Base-by-base conservation (phyloP, 495 filamentous ascomycete species). In the Parathielavia appendiculata region DNA sequence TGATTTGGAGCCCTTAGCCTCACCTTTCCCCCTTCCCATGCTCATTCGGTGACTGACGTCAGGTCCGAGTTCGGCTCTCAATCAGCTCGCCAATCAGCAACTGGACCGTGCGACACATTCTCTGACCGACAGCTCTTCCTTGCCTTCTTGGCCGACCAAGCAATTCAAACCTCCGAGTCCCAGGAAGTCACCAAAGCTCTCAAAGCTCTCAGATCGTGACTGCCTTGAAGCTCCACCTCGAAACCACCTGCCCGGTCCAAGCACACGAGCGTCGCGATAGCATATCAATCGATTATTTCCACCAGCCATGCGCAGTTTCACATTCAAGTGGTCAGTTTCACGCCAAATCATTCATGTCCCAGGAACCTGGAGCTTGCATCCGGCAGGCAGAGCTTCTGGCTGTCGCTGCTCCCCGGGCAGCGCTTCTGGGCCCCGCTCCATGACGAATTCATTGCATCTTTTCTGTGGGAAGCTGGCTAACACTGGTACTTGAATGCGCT, bases 291-390 rank as follows among this genome's bases (percentile, higher is more conserved):
- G 3, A 23, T 2, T 39, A 39, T 34, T 19, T 5, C 43, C 12
- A 32, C 40, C 56, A 57, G 51, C 51, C 38, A 81, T 81, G 79
- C 77, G 76, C 56, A 79, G 66, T 62, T 82, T 75, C 59, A 69
- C 72, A 10, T 82, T 82, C 69, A 79, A 74, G 63, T 82, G 79
- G 79, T 82, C 64, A 63, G 79, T 77, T 20, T 10, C 46, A 49
- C 13, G 9, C 26, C 9, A 30, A 30, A 3, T 30, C 26, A 30
- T 30, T 30, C 26, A 6, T 30, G 26, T 30, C 26, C 6, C 26
- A 30, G 6, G 6, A 30, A 6, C 26, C 6, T 6, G 2, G 26
- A 30, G 26, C 26, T 30, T 30, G 26, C 2, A 2, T 30, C 26
- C 26, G 26, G 26, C 26, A 30, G 26, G 26, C 26, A 30, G 26